Conservation (phyloP, 2,329 filamentous ascomycete genomes). For the Scortechinia acanthostroma region DNA sequence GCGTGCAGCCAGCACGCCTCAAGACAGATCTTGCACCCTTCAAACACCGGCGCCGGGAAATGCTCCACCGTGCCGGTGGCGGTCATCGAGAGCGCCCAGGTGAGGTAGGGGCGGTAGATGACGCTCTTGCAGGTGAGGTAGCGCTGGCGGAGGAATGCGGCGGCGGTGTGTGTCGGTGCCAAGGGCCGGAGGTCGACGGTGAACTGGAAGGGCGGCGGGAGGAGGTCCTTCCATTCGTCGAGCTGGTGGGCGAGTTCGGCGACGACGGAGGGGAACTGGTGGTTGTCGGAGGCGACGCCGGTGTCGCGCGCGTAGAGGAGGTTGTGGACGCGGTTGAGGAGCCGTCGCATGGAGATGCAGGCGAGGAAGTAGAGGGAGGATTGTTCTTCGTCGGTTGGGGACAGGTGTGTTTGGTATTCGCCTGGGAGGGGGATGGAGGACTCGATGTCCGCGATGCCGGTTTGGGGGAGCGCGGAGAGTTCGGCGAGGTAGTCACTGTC, state of each 20-base stretch:
- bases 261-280: conserved; percentile 36
- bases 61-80: conserved; percentile 13
- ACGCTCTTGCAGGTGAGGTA: conserved; percentile 42
- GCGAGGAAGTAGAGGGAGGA: conserved; percentile 43
- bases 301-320: conserved; percentile 36
- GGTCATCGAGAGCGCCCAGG: conserved; percentile 35
- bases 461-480: conserved; percentile 37
- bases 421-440: conserved; percentile 38
- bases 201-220: conserved; percentile 32
- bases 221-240: conserved; percentile 36
- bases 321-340: conserved; percentile 38
- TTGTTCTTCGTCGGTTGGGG: conserved; percentile 28
- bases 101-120: conserved; percentile 41
- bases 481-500: no score
- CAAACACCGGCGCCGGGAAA: conserved; percentile 18
- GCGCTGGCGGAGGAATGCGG: conserved; percentile 37
- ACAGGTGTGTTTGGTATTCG: conserved; percentile 32
- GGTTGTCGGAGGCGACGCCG: conserved; percentile 31
- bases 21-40: conserved; percentile 32
- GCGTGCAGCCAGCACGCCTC: conserved; percentile 39
- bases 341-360: conserved; percentile 39
- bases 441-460: conserved; percentile 40
- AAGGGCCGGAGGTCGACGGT: conserved; percentile 18
- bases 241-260: conserved; percentile 38
- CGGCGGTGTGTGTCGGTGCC: conserved; percentile 29